phyloP scores from a whole-genome alignment of 257 asterid species.

The Solanum phureja region DNA sequence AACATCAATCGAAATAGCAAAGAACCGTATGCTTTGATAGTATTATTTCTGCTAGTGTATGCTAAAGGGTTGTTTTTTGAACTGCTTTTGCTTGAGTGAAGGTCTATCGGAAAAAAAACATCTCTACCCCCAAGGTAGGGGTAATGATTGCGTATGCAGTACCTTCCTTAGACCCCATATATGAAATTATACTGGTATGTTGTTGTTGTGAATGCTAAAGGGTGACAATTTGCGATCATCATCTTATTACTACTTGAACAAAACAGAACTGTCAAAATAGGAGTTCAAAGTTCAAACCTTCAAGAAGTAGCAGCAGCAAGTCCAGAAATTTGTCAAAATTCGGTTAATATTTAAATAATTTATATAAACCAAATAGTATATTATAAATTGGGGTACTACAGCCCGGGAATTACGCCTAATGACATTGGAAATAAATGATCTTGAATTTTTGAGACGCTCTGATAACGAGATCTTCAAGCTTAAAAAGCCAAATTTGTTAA shows the following conservation, averaged over 20 bases:
- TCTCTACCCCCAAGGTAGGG: not conserved
- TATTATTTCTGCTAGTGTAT: not conserved
- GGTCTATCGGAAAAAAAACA: too few relatives aligned
- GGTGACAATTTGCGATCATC: not conserved
- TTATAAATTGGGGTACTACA: too few relatives aligned
- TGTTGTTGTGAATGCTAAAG: too few relatives aligned
- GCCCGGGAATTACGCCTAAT: not conserved
- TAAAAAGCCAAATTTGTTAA: too few relatives aligned
- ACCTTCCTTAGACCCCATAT: too few relatives aligned
- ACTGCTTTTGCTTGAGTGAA: not conserved
- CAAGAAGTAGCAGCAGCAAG: not conserved
- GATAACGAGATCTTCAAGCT: too few relatives aligned
- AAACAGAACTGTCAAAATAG: not conserved
- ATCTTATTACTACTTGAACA: not conserved
- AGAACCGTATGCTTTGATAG: not conserved
- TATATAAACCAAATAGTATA: too few relatives aligned
- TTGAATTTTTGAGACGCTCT: not conserved
- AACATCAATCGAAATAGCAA: not conserved
- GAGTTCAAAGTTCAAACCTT: too few relatives aligned
- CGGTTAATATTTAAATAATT: not conserved
- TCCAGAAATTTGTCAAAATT: not conserved
- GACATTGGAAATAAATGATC: not conserved
- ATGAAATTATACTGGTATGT: too few relatives aligned
- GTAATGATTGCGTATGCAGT: accelerated
- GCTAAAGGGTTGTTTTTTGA: not conserved